Evolutionary conservation across 73 alveolate genomes (phyloP).

Genomic region (Paramecium pentaurelia): DNA sequence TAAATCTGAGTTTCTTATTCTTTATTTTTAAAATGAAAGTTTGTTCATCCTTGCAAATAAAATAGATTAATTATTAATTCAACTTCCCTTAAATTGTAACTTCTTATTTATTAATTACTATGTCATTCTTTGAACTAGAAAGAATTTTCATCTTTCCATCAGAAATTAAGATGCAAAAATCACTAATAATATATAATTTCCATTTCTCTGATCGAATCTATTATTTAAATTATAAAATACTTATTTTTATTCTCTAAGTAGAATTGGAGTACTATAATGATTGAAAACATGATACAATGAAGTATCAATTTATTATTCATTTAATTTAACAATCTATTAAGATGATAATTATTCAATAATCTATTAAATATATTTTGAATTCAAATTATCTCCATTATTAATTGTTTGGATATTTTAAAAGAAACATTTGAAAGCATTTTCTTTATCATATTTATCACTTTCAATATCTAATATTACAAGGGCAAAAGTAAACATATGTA

Average conservation of each 20-base stretch:
- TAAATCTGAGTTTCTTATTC: background rate
- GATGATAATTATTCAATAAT: background rate
- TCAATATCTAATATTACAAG: slow-evolving; percentile 46
- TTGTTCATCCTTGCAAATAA: background rate
- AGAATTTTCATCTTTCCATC: background rate
- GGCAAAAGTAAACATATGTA: slow-evolving; percentile 59
- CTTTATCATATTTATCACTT: background rate
- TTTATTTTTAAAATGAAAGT: background rate
- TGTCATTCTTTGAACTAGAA: background rate
- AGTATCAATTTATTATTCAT: background rate
- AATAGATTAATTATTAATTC: background rate
- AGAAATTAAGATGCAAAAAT: background rate
- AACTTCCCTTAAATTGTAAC: background rate
- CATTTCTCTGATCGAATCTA: background rate
- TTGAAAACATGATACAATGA: background rate
- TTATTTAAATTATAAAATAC: background rate
- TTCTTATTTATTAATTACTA: background rate
- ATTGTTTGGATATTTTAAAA: background rate
- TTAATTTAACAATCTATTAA: background rate
- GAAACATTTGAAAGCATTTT: background rate
- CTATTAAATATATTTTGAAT: background rate
- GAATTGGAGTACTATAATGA: background rate
- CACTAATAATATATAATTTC: background rate
- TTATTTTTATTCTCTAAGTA: background rate
- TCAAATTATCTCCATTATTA: slow-evolving; percentile 37